A percentile compares a stretch with the other conserved stretches of the same genome.
Conservation (phyloP, 331 rosid species). For the Ulmus americana region DNA sequence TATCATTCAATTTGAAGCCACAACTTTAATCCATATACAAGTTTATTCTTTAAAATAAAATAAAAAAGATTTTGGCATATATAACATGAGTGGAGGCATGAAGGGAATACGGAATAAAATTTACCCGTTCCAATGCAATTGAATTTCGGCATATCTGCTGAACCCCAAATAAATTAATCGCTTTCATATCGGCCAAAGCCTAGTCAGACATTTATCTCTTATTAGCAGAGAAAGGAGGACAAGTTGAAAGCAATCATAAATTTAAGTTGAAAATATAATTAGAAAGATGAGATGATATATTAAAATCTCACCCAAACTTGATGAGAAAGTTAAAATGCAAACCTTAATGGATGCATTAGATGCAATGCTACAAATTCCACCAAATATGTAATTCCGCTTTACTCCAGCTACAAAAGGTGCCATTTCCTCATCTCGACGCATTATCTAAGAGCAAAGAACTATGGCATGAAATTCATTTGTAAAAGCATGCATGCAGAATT, state of each 20-base stretch:
- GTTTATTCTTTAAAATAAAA: too few species aligned
- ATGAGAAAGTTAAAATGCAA: conserved; percentile 6
- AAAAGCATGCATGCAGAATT: conserved; percentile 13
- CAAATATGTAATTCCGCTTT: conserved; percentile 86
- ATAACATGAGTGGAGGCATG: neutral
- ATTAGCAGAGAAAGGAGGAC: conserved; percentile 31
- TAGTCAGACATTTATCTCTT: conserved; percentile 30
- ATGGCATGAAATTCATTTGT: conserved; percentile 19
- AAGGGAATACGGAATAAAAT: neutral
- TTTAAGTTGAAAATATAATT: conserved; percentile 16
- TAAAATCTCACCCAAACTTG: conserved; percentile 7
- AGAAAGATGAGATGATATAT: conserved; percentile 10
- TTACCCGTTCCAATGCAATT: conserved; percentile 95
- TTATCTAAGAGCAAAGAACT: conserved; percentile 56
- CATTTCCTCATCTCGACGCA: conserved; percentile 92
- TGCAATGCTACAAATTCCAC: conserved; percentile 93
- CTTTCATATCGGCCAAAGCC: conserved; percentile 89
- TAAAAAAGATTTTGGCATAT: too few species aligned
- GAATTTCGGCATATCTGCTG: conserved; percentile 97
- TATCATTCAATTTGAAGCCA: too few species aligned
- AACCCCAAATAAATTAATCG: conserved; percentile 94
- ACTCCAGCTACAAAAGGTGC: conserved; percentile 77
- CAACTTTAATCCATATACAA: too few species aligned
- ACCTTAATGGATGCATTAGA: conserved; percentile 81
- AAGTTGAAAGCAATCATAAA: neutral